Base-by-base conservation (phyloP, 2,329 filamentous ascomycete genomes). In the Botrytis porri region DNA sequence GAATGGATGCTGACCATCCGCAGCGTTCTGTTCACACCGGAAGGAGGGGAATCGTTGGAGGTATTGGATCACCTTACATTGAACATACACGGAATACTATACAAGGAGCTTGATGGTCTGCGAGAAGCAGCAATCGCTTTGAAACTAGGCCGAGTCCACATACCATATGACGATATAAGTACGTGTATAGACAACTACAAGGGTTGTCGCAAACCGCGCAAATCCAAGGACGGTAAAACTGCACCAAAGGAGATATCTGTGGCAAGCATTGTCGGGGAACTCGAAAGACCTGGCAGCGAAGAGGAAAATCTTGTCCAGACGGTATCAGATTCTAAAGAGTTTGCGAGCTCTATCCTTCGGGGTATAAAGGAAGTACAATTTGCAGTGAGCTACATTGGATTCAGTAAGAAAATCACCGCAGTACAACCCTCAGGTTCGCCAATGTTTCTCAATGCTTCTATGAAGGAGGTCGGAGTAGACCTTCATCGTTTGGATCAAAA, bases 361-460 rank as follows among this genome's bases (percentile, higher is more conserved):
- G 96, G 96, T 69, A 94, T 99, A 76, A 97, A 98, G 81, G 96
- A 99, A 81, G 92, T 99, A 20, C 96, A 99, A 81, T 93, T 99
- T 79, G 95, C 95, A 0, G 89, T 98, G 80, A 95, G 95, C 82
- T 96, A 95, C 81, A 88, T 98, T 77, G 93, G 94, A 29, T 83
- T 99, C 74, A 95, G 93, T 35, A 96, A 94, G 81, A 91, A 90
- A 78, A 87, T 98, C 20, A 86, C 91, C 57, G 86, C 89, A 2
- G 85, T 93, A 73, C 89, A 90, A 75, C 86, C 91, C 4, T 86
- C 87, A 4, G 89, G 91, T 41, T 86, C 87, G n/a, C 91, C 93
- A 5, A 87, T 97, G 12, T 89, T 92, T 74, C 86, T 98, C 74
- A 97, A 95, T 79, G 88, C 95, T 62, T 94, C 95, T 10, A 97